Conservation (phyloP, 192 early-diverging fungal species). For the Rhizophlyctis rosea region DNA sequence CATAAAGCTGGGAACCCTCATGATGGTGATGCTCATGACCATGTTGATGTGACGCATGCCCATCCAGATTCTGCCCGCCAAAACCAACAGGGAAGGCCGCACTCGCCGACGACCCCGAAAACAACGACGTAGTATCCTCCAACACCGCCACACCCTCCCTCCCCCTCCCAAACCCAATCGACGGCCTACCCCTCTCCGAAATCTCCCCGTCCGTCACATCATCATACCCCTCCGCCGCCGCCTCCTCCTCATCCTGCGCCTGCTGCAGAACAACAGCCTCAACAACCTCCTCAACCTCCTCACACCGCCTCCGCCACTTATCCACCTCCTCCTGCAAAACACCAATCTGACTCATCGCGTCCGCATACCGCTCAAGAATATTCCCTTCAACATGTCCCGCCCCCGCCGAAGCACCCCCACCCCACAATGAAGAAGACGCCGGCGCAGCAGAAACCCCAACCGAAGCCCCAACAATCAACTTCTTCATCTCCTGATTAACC, state of each 20-base stretch:
- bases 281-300: slow-evolving; percentile 27
- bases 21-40: neutral
- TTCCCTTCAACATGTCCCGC: neutral
- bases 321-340: slow-evolving; percentile 13
- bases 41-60: neutral
- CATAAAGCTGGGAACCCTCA: too few species aligned
- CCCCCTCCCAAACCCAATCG: neutral
- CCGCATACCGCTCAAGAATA: neutral
- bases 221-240: neutral
- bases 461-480: slow-evolving; percentile 4
- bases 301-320: slow-evolving; percentile 15
- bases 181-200: neutral
- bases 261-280: slow-evolving; percentile 3
- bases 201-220: neutral
- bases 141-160: neutral
- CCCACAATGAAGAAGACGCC: too few species aligned
- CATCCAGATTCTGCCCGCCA: neutral
- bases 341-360: slow-evolving; percentile 1
- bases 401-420: neutral
- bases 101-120: neutral
- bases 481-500: slow-evolving; percentile 8
- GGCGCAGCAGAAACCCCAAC: too few species aligned
- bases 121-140: neutral
- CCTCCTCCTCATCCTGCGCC: neutral
- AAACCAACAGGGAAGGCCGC: neutral